These are phyloP conservation scores for Xylariaceae sp. DNA, from an alignment of 2,329 filamentous ascomycete genomes.

Conservation along the genomic window DNA sequence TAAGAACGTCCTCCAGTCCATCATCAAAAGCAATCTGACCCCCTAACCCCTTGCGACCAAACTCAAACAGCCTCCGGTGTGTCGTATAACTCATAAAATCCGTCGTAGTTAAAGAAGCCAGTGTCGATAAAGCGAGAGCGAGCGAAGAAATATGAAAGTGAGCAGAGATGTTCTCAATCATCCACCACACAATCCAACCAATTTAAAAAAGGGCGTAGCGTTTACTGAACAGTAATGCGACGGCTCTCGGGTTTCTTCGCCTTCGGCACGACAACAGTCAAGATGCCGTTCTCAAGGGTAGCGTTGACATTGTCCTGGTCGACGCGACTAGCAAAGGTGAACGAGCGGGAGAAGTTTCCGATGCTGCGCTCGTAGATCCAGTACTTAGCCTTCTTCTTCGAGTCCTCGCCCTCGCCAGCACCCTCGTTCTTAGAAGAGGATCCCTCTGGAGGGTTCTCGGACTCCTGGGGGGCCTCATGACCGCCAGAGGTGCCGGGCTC, in stretches of 20 bases:
- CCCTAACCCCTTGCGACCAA: too few relatives aligned
- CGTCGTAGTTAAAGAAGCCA: too few relatives aligned
- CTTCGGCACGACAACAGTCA: conserved; percentile 62
- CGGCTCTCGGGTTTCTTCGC: conserved; percentile 48
- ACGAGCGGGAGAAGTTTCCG: conserved; percentile 63
- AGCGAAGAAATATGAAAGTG: too few relatives aligned
- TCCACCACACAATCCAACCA: too few relatives aligned
- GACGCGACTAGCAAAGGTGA: conserved; percentile 61
- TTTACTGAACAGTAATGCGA: conserved; percentile 51
- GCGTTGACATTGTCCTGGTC: conserved; percentile 59
- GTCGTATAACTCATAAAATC: too few relatives aligned
- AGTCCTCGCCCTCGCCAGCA: conserved; percentile 26
- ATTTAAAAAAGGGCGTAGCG: neutral
- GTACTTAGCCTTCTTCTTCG: conserved; percentile 49
- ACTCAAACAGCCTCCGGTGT: too few relatives aligned
- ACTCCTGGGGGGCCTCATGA: neutral
- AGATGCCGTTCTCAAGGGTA: conserved; percentile 59
- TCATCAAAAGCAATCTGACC: too few relatives aligned
- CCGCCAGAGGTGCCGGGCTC: conserved; percentile 12
- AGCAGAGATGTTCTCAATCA: too few relatives aligned
- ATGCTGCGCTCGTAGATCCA: conserved; percentile 65
- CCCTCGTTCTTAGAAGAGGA: neutral
- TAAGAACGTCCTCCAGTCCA: too few relatives aligned
- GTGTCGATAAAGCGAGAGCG: too few relatives aligned
- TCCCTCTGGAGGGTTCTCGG: conserved; percentile 13